These are phyloP conservation scores for Calophaca sinica DNA, from an alignment of 306 rosid species.

Conservation along the genomic window DNA sequence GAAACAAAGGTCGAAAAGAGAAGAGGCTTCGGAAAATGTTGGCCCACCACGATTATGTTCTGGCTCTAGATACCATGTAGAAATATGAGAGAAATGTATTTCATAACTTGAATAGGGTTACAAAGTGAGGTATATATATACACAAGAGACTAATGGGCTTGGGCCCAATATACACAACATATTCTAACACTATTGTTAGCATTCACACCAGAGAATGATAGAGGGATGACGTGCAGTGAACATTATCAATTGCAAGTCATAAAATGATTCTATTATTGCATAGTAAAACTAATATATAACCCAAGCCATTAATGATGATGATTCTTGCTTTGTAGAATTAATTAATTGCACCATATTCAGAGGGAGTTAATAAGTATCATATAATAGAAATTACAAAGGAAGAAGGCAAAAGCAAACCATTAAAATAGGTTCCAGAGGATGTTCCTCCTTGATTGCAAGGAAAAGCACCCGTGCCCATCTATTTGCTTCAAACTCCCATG, in stretches of 20 bases:
- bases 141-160: no score
- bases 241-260: constrained; percentile 28
- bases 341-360: constrained; percentile 16
- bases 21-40: no score
- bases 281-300: constrained; percentile 26
- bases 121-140: no score
- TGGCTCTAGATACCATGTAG: no score
- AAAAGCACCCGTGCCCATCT: constrained; percentile 94
- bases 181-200: no score
- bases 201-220: constrained; percentile 28
- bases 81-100: no score
- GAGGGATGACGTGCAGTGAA: constrained; percentile 16
- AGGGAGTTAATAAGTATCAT: constrained; percentile 29
- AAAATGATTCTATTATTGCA: constrained; percentile 1
- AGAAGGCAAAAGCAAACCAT: constrained; percentile 60
- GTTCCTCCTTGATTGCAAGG: constrained; percentile 68
- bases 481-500: constrained; percentile 88
- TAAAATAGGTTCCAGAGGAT: constrained; percentile 63
- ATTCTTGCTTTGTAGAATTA: constrained; percentile 13
- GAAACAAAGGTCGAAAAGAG: no score
- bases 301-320: constrained; percentile 14
- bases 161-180: no score
- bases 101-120: no score
- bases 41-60: no score
- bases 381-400: constrained; percentile 14